Evolutionary conservation across 768 basidiomycete genomes (phyloP).

Genomic region (Rhodocollybia butyracea): DNA sequence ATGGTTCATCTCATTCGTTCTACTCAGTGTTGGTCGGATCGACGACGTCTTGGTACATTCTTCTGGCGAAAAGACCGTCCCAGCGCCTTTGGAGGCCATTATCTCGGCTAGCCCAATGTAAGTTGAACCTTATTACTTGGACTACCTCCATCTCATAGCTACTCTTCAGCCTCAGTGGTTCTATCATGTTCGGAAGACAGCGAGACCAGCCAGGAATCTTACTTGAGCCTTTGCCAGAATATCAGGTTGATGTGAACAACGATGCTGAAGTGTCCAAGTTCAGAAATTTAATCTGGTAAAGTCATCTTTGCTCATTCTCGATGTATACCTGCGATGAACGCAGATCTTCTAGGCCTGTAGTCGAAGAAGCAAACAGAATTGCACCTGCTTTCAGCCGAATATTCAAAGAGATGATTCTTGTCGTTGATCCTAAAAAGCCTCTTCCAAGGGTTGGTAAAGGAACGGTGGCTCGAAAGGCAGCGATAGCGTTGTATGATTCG

Average conservation of each 20-base stretch:
- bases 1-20: too few relatives aligned
- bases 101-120: conserved; percentile 20
- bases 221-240: conserved; percentile 22
- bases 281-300: conserved; percentile 27
- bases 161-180: conserved; percentile 13
- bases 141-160: background rate
- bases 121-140: conserved; percentile 10
- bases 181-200: conserved; percentile 39
- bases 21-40: conserved; percentile 25
- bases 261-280: conserved; percentile 18
- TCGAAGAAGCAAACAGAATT: conserved; percentile 39
- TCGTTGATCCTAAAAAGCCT: conserved; percentile 36
- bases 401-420: conserved; percentile 51
- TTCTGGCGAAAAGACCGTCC: conserved; percentile 30
- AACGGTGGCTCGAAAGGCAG: conserved; percentile 38
- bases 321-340: background rate
- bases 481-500: conserved; percentile 31
- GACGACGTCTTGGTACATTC: conserved; percentile 29
- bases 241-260: conserved; percentile 26
- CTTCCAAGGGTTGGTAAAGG: conserved; percentile 45
- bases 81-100: conserved; percentile 23
- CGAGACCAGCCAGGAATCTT: conserved; percentile 29
- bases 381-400: conserved; percentile 40
- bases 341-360: conserved; percentile 23
- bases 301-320: conserved; percentile 24